A percentile compares a stretch with the other conserved stretches of the same genome.
These are phyloP conservation scores for Trichodelitschia bisporula DNA, from an alignment of 495 filamentous ascomycete species.

Conservation along the genomic window DNA sequence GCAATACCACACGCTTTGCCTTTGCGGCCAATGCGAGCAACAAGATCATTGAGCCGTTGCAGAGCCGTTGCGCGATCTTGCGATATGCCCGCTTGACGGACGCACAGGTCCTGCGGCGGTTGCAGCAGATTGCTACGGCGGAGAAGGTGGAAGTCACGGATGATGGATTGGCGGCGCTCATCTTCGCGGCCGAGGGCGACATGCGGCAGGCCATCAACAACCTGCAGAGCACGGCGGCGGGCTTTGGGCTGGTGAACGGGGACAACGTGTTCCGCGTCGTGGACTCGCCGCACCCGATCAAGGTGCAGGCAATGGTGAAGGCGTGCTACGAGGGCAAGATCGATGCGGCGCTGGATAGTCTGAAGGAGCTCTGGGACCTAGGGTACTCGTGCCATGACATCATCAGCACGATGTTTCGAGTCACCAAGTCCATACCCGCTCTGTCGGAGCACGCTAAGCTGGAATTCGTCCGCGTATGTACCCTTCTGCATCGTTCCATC, in stretches of 20 bases:
- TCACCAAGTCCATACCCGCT: constrained; percentile 79
- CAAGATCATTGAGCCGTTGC: constrained; percentile 97
- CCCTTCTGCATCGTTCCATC: not conserved
- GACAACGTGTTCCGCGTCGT: constrained; percentile 98
- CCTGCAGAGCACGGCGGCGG: constrained; percentile 80
- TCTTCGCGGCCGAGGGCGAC: constrained; percentile 93
- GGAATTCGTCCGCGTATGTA: constrained; percentile 53
- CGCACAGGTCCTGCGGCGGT: constrained; percentile 64
- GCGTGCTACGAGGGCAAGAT: constrained; percentile 81
- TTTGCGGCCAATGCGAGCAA: constrained; percentile 98
- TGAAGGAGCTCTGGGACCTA: constrained; percentile 82
- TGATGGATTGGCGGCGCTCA: constrained; percentile 81
- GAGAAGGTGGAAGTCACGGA: constrained; percentile 59
- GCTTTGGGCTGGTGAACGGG: constrained; percentile 87
- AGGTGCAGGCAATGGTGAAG: constrained; percentile 96
- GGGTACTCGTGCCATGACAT: constrained; percentile 95
- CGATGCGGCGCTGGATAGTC: constrained; percentile 58
- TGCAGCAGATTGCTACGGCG: constrained; percentile 77
- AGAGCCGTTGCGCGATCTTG: constrained; percentile 89
- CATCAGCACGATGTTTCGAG: constrained; percentile 95
- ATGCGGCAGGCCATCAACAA: constrained; percentile 99
- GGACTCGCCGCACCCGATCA: constrained; percentile 88
- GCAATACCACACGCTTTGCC: constrained; percentile 83
- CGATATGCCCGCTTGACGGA: constrained; percentile 86
- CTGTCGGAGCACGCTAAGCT: constrained; percentile 84